Base-by-base conservation (phyloP, 2,329 filamentous ascomycete genomes). In the Aspergillus tanneri region DNA sequence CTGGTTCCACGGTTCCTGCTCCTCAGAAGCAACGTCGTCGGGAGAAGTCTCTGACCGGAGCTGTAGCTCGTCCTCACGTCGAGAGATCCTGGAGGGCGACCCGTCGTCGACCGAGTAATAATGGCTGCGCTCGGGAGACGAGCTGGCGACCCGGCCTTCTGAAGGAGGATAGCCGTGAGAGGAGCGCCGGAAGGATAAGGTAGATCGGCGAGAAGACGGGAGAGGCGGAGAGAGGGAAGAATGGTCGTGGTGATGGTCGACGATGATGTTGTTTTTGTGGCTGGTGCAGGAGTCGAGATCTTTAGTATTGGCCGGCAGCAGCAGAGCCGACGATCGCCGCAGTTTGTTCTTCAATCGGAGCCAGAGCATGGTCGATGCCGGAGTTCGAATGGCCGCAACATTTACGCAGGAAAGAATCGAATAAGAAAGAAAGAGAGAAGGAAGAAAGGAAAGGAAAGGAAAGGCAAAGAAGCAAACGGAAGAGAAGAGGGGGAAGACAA, bases 301-400 rank as follows among this genome's bases (percentile, higher is more conserved):
- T 21, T 30, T 43, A 51, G 46, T 23, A 41, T 32, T 49, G 43
- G 39, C 62, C 59, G 61, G 57, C 49, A 23, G 30, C 25, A 36
- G 27, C 23, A 18, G 19, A 34, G 58, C 62, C 25, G 68, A 68
- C 53, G 67, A 66, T 62, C 66, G 66, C 47, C 67, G 65, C 50
- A 70, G 57, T 49, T 53, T 66, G 69, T 28, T 64, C 60, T 54
- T 67, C 67, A 43, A 66, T 50, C 46, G 67, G 59, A 56, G 63
- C 62, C 56, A 67, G 68, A 25, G 67, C 59, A 37, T 65, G 56
- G 53, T 68, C 65, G 25, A 62, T 38, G 18, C 22, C 56, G 65
- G 67, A 67, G 37, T 49, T 66, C 58, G n/a, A n/a, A 38, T 23
- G 11, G 37, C 44, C 23, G 23, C 12, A 24, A 12, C 25, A 16